phyloP scores from a whole-genome alignment of 116 monocot species.

The Dioscorea cayenensis region DNA sequence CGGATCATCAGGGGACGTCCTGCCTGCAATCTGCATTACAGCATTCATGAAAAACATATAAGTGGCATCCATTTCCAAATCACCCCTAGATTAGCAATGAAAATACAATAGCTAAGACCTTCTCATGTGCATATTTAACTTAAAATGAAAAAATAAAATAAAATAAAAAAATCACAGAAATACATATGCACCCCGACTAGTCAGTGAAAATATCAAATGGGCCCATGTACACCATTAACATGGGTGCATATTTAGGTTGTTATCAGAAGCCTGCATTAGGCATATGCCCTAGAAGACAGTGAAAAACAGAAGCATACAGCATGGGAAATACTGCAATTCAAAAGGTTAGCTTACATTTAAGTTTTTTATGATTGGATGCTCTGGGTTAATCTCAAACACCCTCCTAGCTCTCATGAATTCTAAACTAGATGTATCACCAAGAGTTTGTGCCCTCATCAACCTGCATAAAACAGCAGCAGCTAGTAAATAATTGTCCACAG shows the following conservation, averaged over 20 bases:
- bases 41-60: background rate
- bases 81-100: background rate
- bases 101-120: no score
- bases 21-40: constrained; percentile 53
- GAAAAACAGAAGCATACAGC: background rate
- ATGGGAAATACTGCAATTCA: background rate
- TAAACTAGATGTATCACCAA: constrained; percentile 70
- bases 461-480: constrained; percentile 30
- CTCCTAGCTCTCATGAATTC: constrained; percentile 92
- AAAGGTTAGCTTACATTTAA: constrained; percentile 53
- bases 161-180: no score
- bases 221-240: background rate
- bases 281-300: background rate
- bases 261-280: background rate
- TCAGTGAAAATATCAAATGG: no score
- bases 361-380: constrained; percentile 79
- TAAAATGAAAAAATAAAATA: no score
- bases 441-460: constrained; percentile 84
- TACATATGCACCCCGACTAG: no score
- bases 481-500: background rate
- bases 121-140: no score
- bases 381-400: constrained; percentile 95
- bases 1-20: constrained; percentile 48
- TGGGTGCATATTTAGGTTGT: background rate
- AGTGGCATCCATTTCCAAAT: background rate